phyloP scores from a whole-genome alignment of 2,329 filamentous ascomycete genomes.

The Penicillium sp. region DNA sequence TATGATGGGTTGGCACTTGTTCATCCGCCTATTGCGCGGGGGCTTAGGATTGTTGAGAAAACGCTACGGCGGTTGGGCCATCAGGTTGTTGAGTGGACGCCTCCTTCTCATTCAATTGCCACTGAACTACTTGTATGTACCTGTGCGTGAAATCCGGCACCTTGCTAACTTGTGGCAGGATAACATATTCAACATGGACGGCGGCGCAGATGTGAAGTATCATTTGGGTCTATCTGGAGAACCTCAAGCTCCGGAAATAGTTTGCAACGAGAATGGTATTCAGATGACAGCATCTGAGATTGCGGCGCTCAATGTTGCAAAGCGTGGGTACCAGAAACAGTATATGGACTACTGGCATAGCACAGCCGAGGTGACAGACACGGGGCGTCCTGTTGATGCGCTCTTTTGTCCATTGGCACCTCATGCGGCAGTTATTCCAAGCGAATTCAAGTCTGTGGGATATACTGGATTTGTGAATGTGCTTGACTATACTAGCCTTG shows the following conservation, averaged over 20 bases:
- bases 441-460: conserved; percentile 47
- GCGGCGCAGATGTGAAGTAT: conserved; percentile 50
- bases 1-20: conserved; percentile 51
- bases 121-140: conserved; percentile 41
- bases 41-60: conserved; percentile 51
- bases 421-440: conserved; percentile 41
- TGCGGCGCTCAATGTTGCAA: conserved; percentile 51
- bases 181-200: conserved; percentile 40
- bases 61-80: conserved; percentile 54
- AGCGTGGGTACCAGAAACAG: conserved; percentile 54
- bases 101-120: conserved; percentile 49
- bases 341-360: conserved; percentile 66
- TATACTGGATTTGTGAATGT: conserved; percentile 52
- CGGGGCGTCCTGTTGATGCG: conserved; percentile 53
- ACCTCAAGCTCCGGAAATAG: conserved; percentile 44
- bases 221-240: conserved; percentile 58
- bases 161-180: conserved; percentile 20
- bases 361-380: conserved; percentile 50
- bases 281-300: conserved; percentile 45
- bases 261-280: conserved; percentile 30
- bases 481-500: conserved; percentile 55
- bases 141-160: background rate
- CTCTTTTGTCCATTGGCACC: conserved; percentile 45
- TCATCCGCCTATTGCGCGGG: conserved; percentile 58
- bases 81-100: conserved; percentile 58